Evolutionary conservation across 2,329 filamentous ascomycete genomes (phyloP).

Genomic region (Fusarium burgessii): DNA sequence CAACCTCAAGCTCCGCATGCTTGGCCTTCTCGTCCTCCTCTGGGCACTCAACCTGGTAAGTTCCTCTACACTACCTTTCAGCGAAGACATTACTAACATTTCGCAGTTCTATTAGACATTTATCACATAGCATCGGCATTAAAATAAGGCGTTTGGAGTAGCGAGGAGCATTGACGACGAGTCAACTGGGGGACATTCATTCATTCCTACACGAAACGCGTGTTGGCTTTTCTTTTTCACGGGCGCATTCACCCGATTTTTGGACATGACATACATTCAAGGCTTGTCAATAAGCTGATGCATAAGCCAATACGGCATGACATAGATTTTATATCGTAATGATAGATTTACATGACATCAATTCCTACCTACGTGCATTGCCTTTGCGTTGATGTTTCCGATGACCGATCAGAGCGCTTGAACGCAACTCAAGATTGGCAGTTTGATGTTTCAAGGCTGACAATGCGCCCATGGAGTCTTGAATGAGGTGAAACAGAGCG

Average conservation of each 20-base stretch:
- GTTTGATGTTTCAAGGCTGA: neutral
- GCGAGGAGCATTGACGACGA: conserved; percentile 7
- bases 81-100: neutral
- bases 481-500: neutral
- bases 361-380: fast-evolving
- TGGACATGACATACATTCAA: conserved; percentile 21
- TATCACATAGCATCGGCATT: conserved; percentile 4
- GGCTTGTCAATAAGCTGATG: conserved; percentile 13
- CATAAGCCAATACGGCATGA: conserved; percentile 29
- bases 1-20: conserved; percentile 34
- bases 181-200: neutral
- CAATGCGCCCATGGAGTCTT: neutral
- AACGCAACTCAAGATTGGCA: neutral
- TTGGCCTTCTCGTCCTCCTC: conserved; percentile 34
- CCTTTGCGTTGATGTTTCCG: neutral
- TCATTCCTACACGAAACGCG: neutral
- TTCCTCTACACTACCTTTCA: fast-evolving
- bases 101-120: conserved; percentile 31
- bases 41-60: conserved; percentile 38
- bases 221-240: conserved; percentile 14
- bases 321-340: conserved; percentile 37
- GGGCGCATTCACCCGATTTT: conserved; percentile 10
- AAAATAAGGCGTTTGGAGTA: conserved; percentile 34
- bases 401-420: neutral
- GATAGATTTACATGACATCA: conserved; percentile 18